phyloP scores from a whole-genome alignment of 345 rosid species.

The Syzygium aromaticum region DNA sequence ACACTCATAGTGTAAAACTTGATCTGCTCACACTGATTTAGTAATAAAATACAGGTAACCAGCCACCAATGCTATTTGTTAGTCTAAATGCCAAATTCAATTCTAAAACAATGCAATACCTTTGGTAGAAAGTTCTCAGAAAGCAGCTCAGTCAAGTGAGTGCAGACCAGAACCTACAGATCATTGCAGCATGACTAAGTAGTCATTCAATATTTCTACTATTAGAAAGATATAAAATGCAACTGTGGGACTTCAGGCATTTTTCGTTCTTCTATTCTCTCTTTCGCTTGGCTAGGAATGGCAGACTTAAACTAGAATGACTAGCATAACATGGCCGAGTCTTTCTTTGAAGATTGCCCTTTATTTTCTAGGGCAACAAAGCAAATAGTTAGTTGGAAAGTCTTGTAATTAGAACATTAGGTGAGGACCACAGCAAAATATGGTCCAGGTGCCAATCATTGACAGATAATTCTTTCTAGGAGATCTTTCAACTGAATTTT shows the following conservation, averaged over 20 bases:
- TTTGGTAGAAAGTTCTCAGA: slow-evolving; percentile 57
- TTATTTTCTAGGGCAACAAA: not conserved
- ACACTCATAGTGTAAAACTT: slow-evolving; percentile 90
- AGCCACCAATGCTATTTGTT: not conserved
- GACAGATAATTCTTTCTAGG: not conserved
- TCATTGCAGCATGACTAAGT: not conserved
- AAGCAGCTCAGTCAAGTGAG: slow-evolving; percentile 83
- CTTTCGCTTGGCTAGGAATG: not conserved
- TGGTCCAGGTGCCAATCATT: not conserved
- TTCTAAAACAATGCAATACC: slow-evolving; percentile 27
- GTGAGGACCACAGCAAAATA: not conserved
- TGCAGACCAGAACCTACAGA: slow-evolving; percentile 74
- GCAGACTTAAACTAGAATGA: not conserved
- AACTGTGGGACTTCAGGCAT: not conserved
- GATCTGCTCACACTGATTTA: slow-evolving; percentile 64
- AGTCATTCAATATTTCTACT: not conserved
- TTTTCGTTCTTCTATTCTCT: not conserved
- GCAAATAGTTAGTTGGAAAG: not conserved
- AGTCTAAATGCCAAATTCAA: slow-evolving; percentile 2
- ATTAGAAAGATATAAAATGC: not conserved
- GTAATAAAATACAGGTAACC: not conserved
- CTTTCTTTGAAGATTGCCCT: not conserved
- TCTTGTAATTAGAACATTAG: not conserved
- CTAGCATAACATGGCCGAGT: not conserved
- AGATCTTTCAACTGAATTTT: not conserved